phyloP scores from a whole-genome alignment of 768 basidiomycete species.

The Cystobasidium tubakii region DNA sequence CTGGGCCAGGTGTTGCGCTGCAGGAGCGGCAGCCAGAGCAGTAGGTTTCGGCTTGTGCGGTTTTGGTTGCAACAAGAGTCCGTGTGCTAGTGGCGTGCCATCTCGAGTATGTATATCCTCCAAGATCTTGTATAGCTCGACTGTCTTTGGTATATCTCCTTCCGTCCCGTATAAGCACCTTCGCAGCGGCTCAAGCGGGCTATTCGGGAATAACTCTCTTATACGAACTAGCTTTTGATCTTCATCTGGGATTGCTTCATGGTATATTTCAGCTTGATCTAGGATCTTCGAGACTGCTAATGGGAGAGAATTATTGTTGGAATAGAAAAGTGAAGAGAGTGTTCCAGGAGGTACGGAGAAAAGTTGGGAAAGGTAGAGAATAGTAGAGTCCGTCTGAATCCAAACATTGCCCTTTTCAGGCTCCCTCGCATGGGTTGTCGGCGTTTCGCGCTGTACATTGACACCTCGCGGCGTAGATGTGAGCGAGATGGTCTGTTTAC shows the following conservation, averaged over 20 bases:
- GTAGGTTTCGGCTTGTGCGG: slow-evolving; percentile 8
- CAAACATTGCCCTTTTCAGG: slow-evolving; percentile 21
- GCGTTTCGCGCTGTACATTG: background rate
- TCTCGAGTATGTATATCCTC: slow-evolving; percentile 15
- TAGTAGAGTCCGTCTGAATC: slow-evolving; percentile 18
- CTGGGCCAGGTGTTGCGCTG: background rate
- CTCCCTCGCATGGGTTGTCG: background rate
- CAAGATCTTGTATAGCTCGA: slow-evolving; percentile 42
- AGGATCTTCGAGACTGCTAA: slow-evolving; percentile 25
- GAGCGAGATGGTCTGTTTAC: slow-evolving; percentile 30
- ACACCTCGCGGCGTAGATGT: slow-evolving; percentile 20
- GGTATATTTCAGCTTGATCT: slow-evolving; percentile 20
- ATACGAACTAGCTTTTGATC: background rate
- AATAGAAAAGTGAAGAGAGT: slow-evolving; percentile 33
- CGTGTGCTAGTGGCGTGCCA: slow-evolving; percentile 37
- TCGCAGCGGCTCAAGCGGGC: background rate
- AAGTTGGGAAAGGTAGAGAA: slow-evolving; percentile 21
- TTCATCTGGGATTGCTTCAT: background rate
- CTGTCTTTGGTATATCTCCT: slow-evolving; percentile 42
- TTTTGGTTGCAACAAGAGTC: slow-evolving; percentile 11
- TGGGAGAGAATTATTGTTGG: slow-evolving; percentile 34
- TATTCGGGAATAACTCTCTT: slow-evolving; percentile 21
- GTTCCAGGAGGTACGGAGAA: slow-evolving; percentile 27
- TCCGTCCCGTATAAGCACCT: slow-evolving; percentile 39
- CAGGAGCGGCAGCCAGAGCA: slow-evolving; percentile 6